These are phyloP conservation scores for Wakefieldia striispora DNA, from an alignment of 768 basidiomycete species.

Conservation along the genomic window DNA sequence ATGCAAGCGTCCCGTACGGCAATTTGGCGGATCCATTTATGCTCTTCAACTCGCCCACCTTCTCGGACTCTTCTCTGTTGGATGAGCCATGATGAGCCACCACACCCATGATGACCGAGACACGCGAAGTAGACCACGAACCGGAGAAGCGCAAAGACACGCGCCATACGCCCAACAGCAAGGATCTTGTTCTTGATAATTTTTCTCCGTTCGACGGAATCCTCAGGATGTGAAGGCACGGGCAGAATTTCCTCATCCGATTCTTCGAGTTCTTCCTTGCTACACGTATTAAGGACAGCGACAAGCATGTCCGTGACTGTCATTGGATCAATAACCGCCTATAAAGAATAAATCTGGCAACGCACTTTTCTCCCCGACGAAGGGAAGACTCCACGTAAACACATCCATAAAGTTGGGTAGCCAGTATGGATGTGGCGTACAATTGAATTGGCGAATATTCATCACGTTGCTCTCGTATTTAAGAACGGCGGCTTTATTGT, in stretches of 20 bases:
- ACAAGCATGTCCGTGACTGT: constrained; percentile 98
- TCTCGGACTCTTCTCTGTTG: constrained; percentile 92
- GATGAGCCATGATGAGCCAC: background rate
- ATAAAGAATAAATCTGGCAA: background rate
- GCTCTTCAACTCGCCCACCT: constrained; percentile 94
- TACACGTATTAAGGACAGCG: constrained; percentile 92
- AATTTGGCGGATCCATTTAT: constrained; percentile 75
- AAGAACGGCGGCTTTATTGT: constrained; percentile 98
- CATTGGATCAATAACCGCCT: constrained; percentile 4
- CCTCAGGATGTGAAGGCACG: constrained; percentile 37
- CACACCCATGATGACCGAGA: background rate
- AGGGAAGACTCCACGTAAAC: constrained; percentile 98
- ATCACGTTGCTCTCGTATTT: constrained; percentile 99
- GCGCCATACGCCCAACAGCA: constrained; percentile 93
- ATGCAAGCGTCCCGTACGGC: constrained; percentile 80
- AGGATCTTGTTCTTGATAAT: constrained; percentile 98
- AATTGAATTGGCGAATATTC: constrained; percentile 98
- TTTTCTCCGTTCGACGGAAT: constrained; percentile 73
- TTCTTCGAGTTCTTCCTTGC: constrained; percentile 94
- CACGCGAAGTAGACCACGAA: constrained; percentile 45
- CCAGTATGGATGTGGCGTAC: constrained; percentile 96
- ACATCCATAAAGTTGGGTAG: constrained; percentile 99
- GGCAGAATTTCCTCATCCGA: constrained; percentile 47
- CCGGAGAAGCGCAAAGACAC: constrained; percentile 95
- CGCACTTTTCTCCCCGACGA: constrained; percentile 96